Conservation (phyloP, 1,284 basidiomycete genomes). For the Trichosporon coremiiforme region DNA sequence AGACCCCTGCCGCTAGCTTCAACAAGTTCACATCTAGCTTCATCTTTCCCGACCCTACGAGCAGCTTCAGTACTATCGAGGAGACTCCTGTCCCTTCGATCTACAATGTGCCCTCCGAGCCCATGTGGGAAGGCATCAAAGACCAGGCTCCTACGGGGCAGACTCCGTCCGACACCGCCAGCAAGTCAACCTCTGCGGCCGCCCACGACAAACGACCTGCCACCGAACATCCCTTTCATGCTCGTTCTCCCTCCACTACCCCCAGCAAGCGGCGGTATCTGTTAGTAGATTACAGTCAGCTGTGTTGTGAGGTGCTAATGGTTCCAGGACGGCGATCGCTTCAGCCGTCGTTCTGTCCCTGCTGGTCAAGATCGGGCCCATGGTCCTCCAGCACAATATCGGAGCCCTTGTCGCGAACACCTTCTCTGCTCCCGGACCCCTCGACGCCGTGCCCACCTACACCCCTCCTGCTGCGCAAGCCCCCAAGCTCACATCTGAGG, state of each 20-base stretch:
- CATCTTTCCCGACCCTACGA: slow-evolving; percentile 35
- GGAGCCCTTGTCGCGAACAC: slow-evolving; percentile 12
- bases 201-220: neutral
- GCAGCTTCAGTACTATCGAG: slow-evolving; percentile 12
- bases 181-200: neutral
- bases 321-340: slow-evolving; percentile 7
- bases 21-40: slow-evolving; percentile 29
- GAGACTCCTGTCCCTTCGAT: slow-evolving; percentile 22
- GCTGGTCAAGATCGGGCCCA: slow-evolving; percentile 10
- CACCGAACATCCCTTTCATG: neutral
- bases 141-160: neutral
- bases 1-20: slow-evolving; percentile 2
- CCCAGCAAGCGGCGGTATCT: slow-evolving; percentile 4
- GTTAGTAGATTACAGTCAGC: slow-evolving; percentile 7
- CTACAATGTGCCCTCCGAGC: slow-evolving; percentile 17
- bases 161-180: neutral
- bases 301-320: neutral
- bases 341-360: slow-evolving; percentile 6
- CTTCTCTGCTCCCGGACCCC: slow-evolving; percentile 12
- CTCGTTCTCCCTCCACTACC: slow-evolving; percentile 8
- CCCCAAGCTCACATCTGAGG: neutral
- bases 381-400: neutral
- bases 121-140: neutral
- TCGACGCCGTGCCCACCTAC: neutral
- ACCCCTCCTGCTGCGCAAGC: slow-evolving; percentile 1